Evolutionary conservation across 805 yeast species (phyloP).

Genomic region (Saccharomyces jurei): DNA sequence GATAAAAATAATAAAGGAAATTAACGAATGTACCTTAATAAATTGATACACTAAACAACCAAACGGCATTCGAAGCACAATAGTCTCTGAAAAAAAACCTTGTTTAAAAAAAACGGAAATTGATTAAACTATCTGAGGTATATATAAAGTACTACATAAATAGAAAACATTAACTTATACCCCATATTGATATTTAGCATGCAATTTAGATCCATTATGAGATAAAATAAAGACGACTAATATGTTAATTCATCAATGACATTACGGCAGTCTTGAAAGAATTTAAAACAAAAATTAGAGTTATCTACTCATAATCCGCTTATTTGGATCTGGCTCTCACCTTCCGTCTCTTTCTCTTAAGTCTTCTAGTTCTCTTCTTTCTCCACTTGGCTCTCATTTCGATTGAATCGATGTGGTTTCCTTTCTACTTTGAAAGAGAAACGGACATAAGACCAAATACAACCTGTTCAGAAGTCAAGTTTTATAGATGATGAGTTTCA

Average conservation of each 20-base stretch:
- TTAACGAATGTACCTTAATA: not conserved
- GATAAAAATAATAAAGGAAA: not conserved
- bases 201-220: not conserved
- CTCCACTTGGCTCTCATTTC: slow-evolving; percentile 97
- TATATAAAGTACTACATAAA: not conserved
- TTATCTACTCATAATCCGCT: slow-evolving; percentile 37
- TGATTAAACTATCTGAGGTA: not conserved
- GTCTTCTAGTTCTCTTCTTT: slow-evolving; percentile 99
- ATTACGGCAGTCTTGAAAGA: not conserved
- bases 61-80: not conserved
- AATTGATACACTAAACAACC: not conserved
- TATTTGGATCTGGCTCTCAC: slow-evolving; percentile 99
- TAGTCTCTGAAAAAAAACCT: not conserved
- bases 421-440: not conserved
- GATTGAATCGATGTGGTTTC: slow-evolving; percentile 20
- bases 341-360: slow-evolving; percentile 99
- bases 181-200: not conserved
- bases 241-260: not conserved
- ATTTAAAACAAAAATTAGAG: not conserved
- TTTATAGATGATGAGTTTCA: not conserved
- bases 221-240: not conserved
- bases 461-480: not conserved
- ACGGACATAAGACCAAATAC: not conserved
- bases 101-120: not conserved
- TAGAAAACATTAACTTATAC: not conserved